Conservation (phyloP, 805 yeast species). For the Barnettozyma sucrosica region DNA sequence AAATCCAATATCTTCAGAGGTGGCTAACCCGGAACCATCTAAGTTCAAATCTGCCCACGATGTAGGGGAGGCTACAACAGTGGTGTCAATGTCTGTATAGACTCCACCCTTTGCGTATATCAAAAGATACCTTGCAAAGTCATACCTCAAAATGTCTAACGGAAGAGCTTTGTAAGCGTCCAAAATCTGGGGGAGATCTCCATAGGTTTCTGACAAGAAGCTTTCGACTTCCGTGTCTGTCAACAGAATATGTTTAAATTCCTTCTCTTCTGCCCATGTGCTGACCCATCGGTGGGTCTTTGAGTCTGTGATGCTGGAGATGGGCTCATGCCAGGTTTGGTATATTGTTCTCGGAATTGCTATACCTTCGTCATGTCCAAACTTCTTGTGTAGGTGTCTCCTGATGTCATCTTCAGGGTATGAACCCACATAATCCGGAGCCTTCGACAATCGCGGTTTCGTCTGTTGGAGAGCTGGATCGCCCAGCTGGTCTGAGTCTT, state of each 20-base stretch:
- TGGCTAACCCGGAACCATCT: neutral
- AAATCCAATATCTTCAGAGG: constrained; percentile 38
- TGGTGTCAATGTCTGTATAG: constrained; percentile 57
- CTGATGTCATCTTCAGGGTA: constrained; percentile 19
- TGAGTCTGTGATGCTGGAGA: constrained; percentile 26
- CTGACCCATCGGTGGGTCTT: constrained; percentile 13
- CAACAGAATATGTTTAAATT: constrained; percentile 16
- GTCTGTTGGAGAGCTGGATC: neutral
- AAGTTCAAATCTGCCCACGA: constrained; percentile 45
- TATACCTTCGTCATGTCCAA: constrained; percentile 13
- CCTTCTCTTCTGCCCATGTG: constrained; percentile 18
- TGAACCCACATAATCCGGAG: constrained; percentile 10
- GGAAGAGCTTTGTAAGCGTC: constrained; percentile 47
- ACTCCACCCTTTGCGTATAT: constrained; percentile 53
- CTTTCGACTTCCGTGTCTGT: constrained; percentile 39
- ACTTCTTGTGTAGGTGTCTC: constrained; percentile 10
- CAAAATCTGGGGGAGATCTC: constrained; percentile 42
- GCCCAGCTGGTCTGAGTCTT: neutral
- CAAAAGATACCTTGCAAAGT: constrained; percentile 49
- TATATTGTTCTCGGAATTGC: constrained; percentile 39
- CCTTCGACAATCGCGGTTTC: neutral
- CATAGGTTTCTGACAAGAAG: constrained; percentile 32
- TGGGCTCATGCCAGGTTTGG: constrained; percentile 42
- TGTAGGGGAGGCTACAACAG: constrained; percentile 38
- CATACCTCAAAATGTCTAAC: constrained; percentile 46